Evolutionary conservation across 2,329 filamentous ascomycete genomes (phyloP).

Genomic region (Xylaria digitata): DNA sequence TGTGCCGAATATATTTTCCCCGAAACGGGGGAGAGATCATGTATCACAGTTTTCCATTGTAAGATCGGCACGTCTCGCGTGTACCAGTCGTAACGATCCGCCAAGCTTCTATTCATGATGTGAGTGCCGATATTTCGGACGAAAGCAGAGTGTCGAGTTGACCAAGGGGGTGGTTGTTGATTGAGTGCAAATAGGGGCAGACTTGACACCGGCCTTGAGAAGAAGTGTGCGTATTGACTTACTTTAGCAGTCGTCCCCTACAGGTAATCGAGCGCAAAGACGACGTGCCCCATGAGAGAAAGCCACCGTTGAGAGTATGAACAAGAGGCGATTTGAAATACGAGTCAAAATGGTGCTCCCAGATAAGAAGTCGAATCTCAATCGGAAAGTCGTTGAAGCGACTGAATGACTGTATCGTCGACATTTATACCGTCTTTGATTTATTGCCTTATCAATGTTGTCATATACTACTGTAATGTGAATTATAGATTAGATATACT

Average conservation of each 20-base stretch:
- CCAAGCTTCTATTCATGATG: constrained; percentile 26
- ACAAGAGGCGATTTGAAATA: constrained; percentile 30
- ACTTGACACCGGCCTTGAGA: background rate
- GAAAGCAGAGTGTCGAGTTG: background rate
- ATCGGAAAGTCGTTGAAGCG: constrained; percentile 32
- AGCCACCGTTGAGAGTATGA: constrained; percentile 33
- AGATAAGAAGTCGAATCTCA: constrained; percentile 36
- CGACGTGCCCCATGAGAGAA: constrained; percentile 22
- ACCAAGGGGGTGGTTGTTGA: background rate
- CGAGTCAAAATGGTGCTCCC: constrained; percentile 32
- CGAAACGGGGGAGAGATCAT: constrained; percentile 25
- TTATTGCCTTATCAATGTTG: background rate
- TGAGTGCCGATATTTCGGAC: constrained; percentile 1
- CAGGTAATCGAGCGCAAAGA: constrained; percentile 28
- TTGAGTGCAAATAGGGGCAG: background rate
- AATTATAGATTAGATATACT: background rate
- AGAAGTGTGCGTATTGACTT: constrained; percentile 12
- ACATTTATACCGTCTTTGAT: constrained; percentile 14
- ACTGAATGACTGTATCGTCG: constrained; percentile 12
- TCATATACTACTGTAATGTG: background rate
- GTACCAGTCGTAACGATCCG: constrained; percentile 30
- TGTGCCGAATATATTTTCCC: constrained; percentile 28
- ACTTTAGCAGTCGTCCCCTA: constrained; percentile 33
- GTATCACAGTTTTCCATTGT: constrained; percentile 33
- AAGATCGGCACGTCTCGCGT: constrained; percentile 22